These are phyloP conservation scores for Plectosphaerella cucumerina DNA, from an alignment of 2,329 filamentous ascomycete genomes.

Conservation along the genomic window DNA sequence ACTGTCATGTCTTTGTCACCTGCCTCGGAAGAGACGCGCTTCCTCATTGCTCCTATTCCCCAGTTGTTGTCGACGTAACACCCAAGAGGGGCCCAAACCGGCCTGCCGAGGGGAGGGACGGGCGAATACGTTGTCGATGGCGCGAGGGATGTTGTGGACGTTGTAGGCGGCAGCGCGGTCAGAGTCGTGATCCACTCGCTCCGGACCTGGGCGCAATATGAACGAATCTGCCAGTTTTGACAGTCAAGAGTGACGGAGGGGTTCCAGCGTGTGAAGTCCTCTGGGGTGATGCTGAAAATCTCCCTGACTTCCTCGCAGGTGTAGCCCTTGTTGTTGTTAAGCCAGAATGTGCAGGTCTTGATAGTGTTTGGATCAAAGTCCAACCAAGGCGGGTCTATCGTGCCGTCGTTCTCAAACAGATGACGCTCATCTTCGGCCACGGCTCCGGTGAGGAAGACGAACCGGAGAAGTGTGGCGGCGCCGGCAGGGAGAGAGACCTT, in stretches of 20 bases:
- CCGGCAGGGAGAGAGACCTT: neutral
- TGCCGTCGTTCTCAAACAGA: too few relatives aligned
- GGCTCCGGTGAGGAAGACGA: neutral
- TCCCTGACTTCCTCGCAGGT: slow-evolving; percentile 7
- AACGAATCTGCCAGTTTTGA: slow-evolving; percentile 5
- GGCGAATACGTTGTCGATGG: neutral
- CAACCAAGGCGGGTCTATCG: neutral
- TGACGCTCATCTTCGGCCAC: neutral
- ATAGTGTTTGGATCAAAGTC: slow-evolving; percentile 6
- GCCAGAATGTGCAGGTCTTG: slow-evolving; percentile 8
- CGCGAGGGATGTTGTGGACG: neutral
- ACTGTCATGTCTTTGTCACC: neutral
- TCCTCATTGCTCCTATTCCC: neutral
- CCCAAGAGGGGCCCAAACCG: neutral
- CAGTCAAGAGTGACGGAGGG: slow-evolving; percentile 14
- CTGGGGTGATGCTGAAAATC: slow-evolving; percentile 6
- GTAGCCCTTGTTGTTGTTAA: slow-evolving; percentile 1
- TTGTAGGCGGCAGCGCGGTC: neutral
- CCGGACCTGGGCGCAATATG: neutral
- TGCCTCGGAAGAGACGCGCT: neutral
- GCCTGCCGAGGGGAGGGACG: neutral
- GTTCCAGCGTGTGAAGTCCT: slow-evolving; percentile 11
- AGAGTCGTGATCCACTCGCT: neutral
- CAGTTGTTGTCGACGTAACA: neutral
- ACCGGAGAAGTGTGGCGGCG: neutral